Evolutionary conservation across 163 green algal species (phyloP).

Genomic region (Scenedesmus sp.): DNA sequence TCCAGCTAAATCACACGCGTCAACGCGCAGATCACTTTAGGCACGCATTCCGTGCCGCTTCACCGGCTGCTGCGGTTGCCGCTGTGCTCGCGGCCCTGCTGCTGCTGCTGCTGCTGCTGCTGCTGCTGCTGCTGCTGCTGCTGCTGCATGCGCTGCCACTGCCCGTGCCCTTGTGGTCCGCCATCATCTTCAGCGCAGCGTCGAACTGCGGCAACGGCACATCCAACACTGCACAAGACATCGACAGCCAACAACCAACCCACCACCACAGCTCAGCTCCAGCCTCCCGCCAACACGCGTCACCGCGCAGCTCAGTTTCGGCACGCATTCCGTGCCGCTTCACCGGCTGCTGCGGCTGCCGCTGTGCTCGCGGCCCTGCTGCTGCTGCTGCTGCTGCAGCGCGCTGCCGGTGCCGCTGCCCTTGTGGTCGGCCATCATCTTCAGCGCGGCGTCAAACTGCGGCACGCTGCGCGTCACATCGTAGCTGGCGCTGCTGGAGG

Average conservation of each 20-base stretch:
- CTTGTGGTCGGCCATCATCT: conserved; percentile 39
- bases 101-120: neutral
- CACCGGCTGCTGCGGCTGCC: neutral
- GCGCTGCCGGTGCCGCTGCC: neutral
- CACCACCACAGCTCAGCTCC: neutral
- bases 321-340: too few relatives aligned
- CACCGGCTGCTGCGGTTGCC: too few relatives aligned
- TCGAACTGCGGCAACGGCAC: conserved; percentile 1
- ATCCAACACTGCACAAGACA: too few relatives aligned
- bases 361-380: neutral
- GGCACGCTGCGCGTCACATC: conserved; percentile 17
- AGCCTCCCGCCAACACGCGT: neutral
- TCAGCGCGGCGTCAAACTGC: conserved; percentile 21
- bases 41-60: too few relatives aligned
- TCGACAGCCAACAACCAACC: neutral
- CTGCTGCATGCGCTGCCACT: neutral
- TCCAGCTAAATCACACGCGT: too few relatives aligned
- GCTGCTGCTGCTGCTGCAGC: neutral
- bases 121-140: neutral
- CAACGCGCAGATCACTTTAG: too few relatives aligned
- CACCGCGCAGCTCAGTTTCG: too few relatives aligned
- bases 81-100: too few relatives aligned
- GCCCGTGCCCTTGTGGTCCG: conserved; percentile 34
- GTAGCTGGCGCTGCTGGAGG: conserved; percentile 30
- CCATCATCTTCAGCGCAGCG: conserved; percentile 37